Evolutionary conservation across 1,284 basidiomycete genomes (phyloP).

Genomic region (Baeospora myosura): DNA sequence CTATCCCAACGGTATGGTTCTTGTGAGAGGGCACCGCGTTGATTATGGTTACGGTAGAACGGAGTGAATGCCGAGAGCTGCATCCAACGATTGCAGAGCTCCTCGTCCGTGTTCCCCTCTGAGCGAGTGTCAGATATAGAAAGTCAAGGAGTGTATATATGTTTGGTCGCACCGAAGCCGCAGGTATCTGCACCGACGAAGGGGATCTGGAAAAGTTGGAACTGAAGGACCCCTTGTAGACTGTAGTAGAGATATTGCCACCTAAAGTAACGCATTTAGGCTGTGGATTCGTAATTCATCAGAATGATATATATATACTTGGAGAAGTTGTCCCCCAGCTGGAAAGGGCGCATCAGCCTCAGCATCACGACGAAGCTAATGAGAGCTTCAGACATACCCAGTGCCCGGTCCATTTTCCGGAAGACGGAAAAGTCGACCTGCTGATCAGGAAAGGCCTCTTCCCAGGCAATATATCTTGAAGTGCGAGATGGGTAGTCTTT

Average conservation of each 20-base stretch:
- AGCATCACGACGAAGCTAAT: slow-evolving; percentile 1
- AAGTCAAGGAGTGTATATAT: slow-evolving; percentile 1
- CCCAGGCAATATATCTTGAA: slow-evolving; percentile 42
- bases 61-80: slow-evolving; percentile 70
- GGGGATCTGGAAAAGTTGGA: slow-evolving; percentile 71
- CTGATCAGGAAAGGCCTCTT: slow-evolving; percentile 62
- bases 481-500: slow-evolving; percentile 48
- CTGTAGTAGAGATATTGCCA: slow-evolving; percentile 57
- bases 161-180: slow-evolving; percentile 43
- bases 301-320: slow-evolving; percentile 10
- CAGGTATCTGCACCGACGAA: slow-evolving; percentile 74
- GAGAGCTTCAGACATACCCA: slow-evolving; percentile 31
- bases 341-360: slow-evolving; percentile 10
- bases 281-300: background rate
- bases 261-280: slow-evolving; percentile 5
- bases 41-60: slow-evolving; percentile 68
- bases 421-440: slow-evolving; percentile 59
- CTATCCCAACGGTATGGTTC: slow-evolving; percentile 74
- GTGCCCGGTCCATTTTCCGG: slow-evolving; percentile 59
- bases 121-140: slow-evolving; percentile 2
- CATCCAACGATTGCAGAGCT: slow-evolving; percentile 80
- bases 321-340: slow-evolving; percentile 70
- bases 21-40: slow-evolving; percentile 52
- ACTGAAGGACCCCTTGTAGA: slow-evolving; percentile 66
- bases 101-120: slow-evolving; percentile 71